Conservation (phyloP, 371 early-diverging fungal species). For the Mortierella sp. region DNA sequence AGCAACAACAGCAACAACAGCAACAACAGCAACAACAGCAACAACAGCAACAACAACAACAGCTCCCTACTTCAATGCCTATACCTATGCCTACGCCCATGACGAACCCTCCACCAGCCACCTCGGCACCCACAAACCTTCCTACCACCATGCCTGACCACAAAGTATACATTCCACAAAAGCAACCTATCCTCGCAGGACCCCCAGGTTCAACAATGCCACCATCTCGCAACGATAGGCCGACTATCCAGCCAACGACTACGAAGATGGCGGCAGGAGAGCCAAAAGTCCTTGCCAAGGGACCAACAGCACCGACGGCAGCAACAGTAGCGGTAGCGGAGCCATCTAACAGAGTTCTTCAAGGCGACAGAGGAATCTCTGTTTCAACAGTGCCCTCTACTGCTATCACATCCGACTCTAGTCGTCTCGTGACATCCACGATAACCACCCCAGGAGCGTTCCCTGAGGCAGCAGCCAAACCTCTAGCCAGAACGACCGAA, state of each 20-base stretch:
- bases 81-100: constrained; percentile 12
- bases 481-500: too few species aligned
- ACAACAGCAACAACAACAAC: constrained; percentile 22
- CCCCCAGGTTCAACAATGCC: background rate
- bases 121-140: constrained; percentile 3
- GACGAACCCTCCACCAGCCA: constrained; percentile 1
- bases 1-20: constrained; percentile 26
- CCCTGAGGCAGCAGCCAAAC: constrained; percentile 8
- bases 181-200: constrained; percentile 4
- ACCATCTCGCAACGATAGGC: constrained; percentile 9
- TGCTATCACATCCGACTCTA: constrained; percentile 6
- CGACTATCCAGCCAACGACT: background rate
- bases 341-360: constrained; percentile 1
- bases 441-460: constrained; percentile 43
- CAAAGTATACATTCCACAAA: constrained; percentile 22
- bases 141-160: constrained; percentile 44
- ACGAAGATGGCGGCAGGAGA: constrained; percentile 3
- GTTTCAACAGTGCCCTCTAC: constrained; percentile 4
- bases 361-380: background rate
- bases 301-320: background rate
- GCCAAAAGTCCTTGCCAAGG: constrained; percentile 33
- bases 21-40: constrained; percentile 24
- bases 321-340: background rate
- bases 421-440: background rate
- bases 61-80: constrained; percentile 6